Evolutionary conservation across 2,329 filamentous ascomycete genomes (phyloP), one percentile per base, ranked within the genome.

Genomic region (Xylaria sp.): DNA sequence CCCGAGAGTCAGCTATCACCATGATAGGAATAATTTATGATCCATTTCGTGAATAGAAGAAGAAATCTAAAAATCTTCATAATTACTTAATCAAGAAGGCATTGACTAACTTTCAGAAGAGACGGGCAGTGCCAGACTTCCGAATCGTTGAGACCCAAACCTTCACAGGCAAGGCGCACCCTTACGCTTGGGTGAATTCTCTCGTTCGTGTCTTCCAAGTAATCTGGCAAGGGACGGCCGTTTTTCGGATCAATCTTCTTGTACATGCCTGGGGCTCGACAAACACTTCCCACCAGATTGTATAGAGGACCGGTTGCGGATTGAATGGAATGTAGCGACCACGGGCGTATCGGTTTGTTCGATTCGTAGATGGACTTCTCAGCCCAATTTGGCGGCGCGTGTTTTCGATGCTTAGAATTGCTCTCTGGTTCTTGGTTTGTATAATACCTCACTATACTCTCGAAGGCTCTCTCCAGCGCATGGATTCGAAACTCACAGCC

Each of bases 171-270:
- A 15, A 88, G 81, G 3, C 86, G 83, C n/a, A 87, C 81, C 1
- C 87, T 82, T 1, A 87, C 87, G 1, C 84, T 86, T 69, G 84
- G 83, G 74, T 89, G 87, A 41, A 88, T 82, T 9, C 84, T 82
- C 76, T 89, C 87, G 72, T 88, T 86, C 10, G 87, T 89, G 69
- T 85, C 82, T 61, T 82, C 75, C 31, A 89, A 81, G 66, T 82
- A 86, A 9, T 78, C 77, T 1, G 75, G 71, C 50, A 78, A 77
- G 39, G 77, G 74, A 13, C 74, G 75, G 9, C 82, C 81, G 1
- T 81, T 82, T 55, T 80, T 77, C 1, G 82, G 79, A 63, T 86
- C 80, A 18, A 81, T 78, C 67, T 82, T 82, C 56, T 79, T 82
- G 78, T 87, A 87, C 71, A 84, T 74, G 2, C 85, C 86, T 0